These are phyloP conservation scores for Paraurostyla sp. DNA, from an alignment of 73 alveolate species.

Conservation along the genomic window DNA sequence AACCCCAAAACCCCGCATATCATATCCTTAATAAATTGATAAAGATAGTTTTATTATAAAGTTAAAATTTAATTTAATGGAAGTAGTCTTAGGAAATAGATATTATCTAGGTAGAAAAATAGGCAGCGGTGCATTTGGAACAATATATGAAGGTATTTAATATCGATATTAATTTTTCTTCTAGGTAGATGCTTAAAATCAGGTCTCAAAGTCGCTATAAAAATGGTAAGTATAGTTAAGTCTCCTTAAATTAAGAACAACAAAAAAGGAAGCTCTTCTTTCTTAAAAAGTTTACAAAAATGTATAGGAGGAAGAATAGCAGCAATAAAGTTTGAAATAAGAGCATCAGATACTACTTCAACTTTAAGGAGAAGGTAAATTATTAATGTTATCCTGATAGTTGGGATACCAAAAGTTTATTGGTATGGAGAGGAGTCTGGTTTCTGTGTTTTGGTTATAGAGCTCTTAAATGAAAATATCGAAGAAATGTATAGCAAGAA, in stretches of 20 bases:
- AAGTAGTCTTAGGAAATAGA: constrained; percentile 16
- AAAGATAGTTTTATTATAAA: not conserved
- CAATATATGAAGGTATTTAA: constrained; percentile 26
- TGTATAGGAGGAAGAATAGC: constrained; percentile 11
- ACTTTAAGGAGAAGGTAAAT: constrained; percentile 29
- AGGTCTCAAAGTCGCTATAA: constrained; percentile 22
- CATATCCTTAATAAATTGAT: too few relatives aligned
- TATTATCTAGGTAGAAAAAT: constrained; percentile 10
- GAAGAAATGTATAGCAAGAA: constrained; percentile 62
- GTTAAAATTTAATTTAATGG: constrained; percentile 25
- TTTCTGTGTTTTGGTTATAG: constrained; percentile 79
- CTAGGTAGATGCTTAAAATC: not conserved
- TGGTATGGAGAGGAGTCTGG: constrained; percentile 66
- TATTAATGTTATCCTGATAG: not conserved
- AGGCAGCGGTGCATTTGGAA: constrained; percentile 54
- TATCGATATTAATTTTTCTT: not conserved
- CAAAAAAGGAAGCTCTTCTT: not conserved
- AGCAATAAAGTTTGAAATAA: not conserved
- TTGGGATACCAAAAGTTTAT: constrained; percentile 52
- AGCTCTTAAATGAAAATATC: constrained; percentile 76
- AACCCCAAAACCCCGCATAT: too few relatives aligned
- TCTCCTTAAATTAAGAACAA: not conserved
- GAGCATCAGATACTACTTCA: not conserved
- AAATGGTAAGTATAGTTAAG: constrained; percentile 11
- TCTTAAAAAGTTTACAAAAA: not conserved